Conservation (phyloP, 2,329 filamentous ascomycete species). For the Fusarium sp. region DNA sequence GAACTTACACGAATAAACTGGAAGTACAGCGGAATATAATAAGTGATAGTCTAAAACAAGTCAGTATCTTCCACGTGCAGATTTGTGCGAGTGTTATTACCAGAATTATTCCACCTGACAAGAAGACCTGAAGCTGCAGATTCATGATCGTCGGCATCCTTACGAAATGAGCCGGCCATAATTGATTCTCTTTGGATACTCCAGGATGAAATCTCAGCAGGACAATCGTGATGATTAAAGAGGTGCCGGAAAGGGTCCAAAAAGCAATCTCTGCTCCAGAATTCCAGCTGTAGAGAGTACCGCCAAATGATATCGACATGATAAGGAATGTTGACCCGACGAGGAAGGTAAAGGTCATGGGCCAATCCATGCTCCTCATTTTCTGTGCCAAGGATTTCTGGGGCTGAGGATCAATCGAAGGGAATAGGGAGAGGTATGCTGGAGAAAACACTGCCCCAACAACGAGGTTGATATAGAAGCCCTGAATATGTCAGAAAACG, state of each 20-base stretch:
- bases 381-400: background rate
- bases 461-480: too few relatives aligned
- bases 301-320: background rate
- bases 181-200: background rate
- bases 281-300: background rate
- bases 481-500: background rate
- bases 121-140: constrained; percentile 6
- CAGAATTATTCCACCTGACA: background rate
- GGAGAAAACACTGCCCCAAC: too few relatives aligned
- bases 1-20: constrained; percentile 9
- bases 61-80: background rate
- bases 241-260: background rate
- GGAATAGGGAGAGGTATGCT: too few relatives aligned
- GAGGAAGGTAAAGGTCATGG: background rate
- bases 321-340: constrained; percentile 11
- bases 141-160: background rate
- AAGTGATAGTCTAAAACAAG: background rate
- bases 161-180: background rate
- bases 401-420: background rate
- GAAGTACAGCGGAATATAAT: constrained; percentile 5
- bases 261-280: background rate
- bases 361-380: background rate
- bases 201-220: background rate
- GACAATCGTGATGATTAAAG: background rate
- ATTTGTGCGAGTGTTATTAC: background rate